Conservation (phyloP, 495 filamentous ascomycete genomes). For the Aspergillus sclerotioniger region DNA sequence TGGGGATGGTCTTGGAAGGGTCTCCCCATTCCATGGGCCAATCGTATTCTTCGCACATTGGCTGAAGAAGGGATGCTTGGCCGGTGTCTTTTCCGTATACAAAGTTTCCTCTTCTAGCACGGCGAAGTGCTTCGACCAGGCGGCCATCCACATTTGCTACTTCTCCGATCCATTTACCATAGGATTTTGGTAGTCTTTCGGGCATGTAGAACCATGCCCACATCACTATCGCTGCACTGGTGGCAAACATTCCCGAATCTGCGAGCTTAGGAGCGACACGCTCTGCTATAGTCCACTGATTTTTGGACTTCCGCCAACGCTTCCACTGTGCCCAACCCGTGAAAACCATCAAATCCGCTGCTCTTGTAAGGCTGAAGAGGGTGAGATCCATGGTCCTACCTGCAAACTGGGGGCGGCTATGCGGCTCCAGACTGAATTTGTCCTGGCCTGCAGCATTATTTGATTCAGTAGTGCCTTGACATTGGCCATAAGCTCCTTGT, state of each 20-base stretch:
- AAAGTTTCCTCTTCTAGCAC: constrained; percentile 60
- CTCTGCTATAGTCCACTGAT: constrained; percentile 53
- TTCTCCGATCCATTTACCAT: constrained; percentile 81
- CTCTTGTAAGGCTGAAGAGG: constrained; percentile 72
- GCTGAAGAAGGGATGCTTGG: constrained; percentile 64
- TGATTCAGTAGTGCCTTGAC: constrained; percentile 5
- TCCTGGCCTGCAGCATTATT: constrained; percentile 42
- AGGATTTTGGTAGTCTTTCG: constrained; percentile 65
- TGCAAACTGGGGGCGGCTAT: constrained; percentile 43
- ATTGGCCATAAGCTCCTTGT: constrained; percentile 11
- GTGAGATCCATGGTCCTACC: constrained; percentile 87
- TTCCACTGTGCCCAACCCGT: constrained; percentile 59
- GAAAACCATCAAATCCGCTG: constrained; percentile 68
- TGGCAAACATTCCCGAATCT: constrained; percentile 73
- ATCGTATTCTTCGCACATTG: constrained; percentile 72
- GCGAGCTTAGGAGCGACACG: constrained; percentile 49
- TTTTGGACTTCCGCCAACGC: constrained; percentile 27
- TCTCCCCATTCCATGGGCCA: constrained; percentile 75
- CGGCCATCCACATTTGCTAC: constrained; percentile 78
- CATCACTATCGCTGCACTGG: constrained; percentile 80
- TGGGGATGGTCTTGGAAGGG: constrained; percentile 67
- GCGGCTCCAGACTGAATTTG: constrained; percentile 23
- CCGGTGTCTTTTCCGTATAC: constrained; percentile 79
- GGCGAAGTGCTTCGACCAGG: constrained; percentile 70
- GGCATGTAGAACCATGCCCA: constrained; percentile 85